A percentile compares a stretch with the other conserved stretches of the same genome.
Conservation (phyloP, 2,329 filamentous ascomycete genomes). For the Apiospora malaysiana region DNA sequence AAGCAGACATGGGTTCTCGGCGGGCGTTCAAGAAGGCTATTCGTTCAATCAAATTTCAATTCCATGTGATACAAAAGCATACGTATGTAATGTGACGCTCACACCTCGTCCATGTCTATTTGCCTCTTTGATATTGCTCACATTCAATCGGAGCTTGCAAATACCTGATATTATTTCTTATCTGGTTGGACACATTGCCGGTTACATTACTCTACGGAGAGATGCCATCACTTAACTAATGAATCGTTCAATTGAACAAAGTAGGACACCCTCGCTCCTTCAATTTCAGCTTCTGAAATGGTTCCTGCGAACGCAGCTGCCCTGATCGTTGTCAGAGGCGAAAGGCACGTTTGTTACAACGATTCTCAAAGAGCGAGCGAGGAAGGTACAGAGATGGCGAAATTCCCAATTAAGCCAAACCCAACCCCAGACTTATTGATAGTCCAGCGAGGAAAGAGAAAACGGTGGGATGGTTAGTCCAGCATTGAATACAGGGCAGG, state of each 20-base stretch:
- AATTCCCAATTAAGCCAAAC: background rate
- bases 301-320: background rate
- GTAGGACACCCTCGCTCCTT: too few relatives aligned
- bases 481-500: background rate
- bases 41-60: background rate
- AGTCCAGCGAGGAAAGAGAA: too few relatives aligned
- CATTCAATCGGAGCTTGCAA: too few relatives aligned
- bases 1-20: background rate
- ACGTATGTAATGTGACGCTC: background rate
- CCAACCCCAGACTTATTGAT: background rate
- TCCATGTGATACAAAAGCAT: conserved; percentile 10
- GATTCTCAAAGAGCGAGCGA: background rate
- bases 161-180: background rate
- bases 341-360: background rate
- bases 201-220: background rate
- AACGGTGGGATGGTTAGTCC: background rate
- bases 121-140: too few relatives aligned
- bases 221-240: too few relatives aligned
- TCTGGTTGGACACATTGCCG: background rate
- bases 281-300: background rate
- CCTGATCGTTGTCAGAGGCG: background rate
- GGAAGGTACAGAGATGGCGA: background rate
- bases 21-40: background rate
- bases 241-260: too few relatives aligned
- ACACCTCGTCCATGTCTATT: too few relatives aligned